Conservation (phyloP, 2,329 filamentous ascomycete species). For the Rhinocladiella mackenziei region DNA sequence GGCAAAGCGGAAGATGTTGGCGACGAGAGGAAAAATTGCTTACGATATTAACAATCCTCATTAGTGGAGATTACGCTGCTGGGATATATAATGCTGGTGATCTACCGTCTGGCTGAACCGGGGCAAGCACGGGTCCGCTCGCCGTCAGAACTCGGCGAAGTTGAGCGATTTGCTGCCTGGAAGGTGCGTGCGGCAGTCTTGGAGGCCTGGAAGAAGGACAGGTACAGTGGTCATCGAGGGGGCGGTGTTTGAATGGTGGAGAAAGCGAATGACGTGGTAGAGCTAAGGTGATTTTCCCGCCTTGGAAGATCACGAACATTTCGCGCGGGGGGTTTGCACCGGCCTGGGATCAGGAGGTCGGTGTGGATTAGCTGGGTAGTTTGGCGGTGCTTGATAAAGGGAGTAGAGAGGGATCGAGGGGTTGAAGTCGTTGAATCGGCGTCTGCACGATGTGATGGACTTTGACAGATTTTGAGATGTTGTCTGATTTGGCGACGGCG, state of each 20-base stretch:
- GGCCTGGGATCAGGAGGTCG: conserved; percentile 48
- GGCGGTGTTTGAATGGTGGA: conserved; percentile 8
- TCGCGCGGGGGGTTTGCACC: conserved; percentile 42
- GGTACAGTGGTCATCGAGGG: conserved; percentile 37
- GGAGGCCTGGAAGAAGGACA: conserved; percentile 51
- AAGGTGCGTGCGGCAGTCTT: conserved; percentile 53
- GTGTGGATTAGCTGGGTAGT: conserved; percentile 26
- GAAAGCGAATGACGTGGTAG: conserved; percentile 14
- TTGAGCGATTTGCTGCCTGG: conserved; percentile 34
- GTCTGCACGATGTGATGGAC: no score
- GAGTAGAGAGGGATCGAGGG: no score
- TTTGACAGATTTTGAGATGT: not conserved
- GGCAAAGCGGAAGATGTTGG: no score
- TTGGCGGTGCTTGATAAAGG: not conserved
- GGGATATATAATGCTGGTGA: no score
- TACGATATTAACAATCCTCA: no score
- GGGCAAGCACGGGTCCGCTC: conserved; percentile 35
- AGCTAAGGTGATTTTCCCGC: conserved; percentile 37
- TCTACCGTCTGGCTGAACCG: no score
- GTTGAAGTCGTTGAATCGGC: no score
- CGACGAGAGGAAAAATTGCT: no score
- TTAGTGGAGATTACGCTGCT: no score
- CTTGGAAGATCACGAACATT: conserved; percentile 40
- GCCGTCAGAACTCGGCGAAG: conserved; percentile 17
- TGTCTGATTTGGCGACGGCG: not conserved